Evolutionary conservation across 129 eudicot species (phyloP), one percentile per base, ranked within the genome.

Genomic region (Flaveria robusta): DNA sequence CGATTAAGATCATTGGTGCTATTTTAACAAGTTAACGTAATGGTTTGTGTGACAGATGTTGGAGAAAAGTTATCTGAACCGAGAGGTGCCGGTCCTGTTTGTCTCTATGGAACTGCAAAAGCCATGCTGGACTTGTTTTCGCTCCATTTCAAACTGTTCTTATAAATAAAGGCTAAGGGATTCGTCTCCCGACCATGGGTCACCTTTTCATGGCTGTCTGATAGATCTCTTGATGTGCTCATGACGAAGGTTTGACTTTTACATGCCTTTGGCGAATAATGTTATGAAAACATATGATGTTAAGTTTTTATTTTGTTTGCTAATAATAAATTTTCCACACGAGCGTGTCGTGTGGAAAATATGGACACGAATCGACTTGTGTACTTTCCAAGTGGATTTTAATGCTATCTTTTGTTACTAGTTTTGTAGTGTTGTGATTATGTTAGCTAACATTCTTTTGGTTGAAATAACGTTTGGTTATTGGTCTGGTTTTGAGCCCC

Each of bases 211-310:
- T 58, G 69, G 59, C 22, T 45, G 70, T 74, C 70, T 46, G 79
- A 74, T 43, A 62, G 26, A 64, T 59, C 18, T 42, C 26, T 39
- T 42, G n/a, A 18, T 27, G 27, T 26, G 41, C 56, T 23, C 46
- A 60, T 59, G 70, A 59, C 42, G 78, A 74, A 74, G 78, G 29
- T 74, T 74, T 51, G 46, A 26, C 43, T 59, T 59, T 43, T 74
- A 41, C 27, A 24, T 56, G 78, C 58, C 29, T 74, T 59, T 16
- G 59, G 45, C 20, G 60, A 74, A 74, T 59, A 60, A 74, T 59
- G 59, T 58, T 41, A 23, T 37, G 3, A 37, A 74, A 42, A 62
- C 24, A n/a, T 63, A 58, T 20, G 20, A 55, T 37, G n/a, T 49
- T 42, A 22, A 39, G 68, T 74, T 55, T 58, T 34, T 34, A 43